Evolutionary conservation across 768 basidiomycete species (phyloP).

Genomic region (Butyriboletus loyo): DNA sequence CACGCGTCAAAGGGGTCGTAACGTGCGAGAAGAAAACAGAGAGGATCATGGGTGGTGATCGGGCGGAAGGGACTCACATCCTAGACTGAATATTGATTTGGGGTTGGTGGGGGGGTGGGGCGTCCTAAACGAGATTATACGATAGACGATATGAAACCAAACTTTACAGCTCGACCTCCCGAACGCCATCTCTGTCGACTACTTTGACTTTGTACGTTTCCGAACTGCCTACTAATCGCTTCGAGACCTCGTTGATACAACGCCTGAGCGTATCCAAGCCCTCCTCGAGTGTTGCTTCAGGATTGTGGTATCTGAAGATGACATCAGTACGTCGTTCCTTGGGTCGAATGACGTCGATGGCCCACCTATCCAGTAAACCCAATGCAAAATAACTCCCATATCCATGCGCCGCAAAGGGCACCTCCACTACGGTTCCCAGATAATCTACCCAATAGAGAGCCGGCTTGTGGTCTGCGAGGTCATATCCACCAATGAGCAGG

Average conservation of each 20-base stretch:
- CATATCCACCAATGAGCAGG: conserved; percentile 89
- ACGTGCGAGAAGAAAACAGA: conserved; percentile 52
- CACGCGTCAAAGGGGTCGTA: conserved; percentile 39
- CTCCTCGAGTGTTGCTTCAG: conserved; percentile 79
- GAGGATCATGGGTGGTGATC: conserved; percentile 53
- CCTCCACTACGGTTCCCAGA: conserved; percentile 82
- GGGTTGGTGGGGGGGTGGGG: background rate
- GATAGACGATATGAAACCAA: background rate
- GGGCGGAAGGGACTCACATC: conserved; percentile 31
- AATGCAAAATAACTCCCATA: conserved; percentile 92
- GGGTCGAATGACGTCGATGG: background rate
- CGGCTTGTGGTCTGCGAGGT: conserved; percentile 68
- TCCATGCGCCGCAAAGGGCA: conserved; percentile 94
- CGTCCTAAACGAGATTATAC: conserved; percentile 2
- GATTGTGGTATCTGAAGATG: conserved; percentile 77
- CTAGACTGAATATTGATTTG: conserved; percentile 15
- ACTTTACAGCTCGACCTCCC: conserved; percentile 68
- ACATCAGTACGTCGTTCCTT: background rate
- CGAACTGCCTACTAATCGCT: conserved; percentile 76
- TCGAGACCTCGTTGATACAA: conserved; percentile 86
- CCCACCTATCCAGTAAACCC: conserved; percentile 86
- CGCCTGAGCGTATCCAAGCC: conserved; percentile 80
- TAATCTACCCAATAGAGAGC: conserved; percentile 96
- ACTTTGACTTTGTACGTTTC: conserved; percentile 86
- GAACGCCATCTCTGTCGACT: conserved; percentile 87